Base-by-base conservation (phyloP, 148 eudicot species). In the Rheum nobile region DNA sequence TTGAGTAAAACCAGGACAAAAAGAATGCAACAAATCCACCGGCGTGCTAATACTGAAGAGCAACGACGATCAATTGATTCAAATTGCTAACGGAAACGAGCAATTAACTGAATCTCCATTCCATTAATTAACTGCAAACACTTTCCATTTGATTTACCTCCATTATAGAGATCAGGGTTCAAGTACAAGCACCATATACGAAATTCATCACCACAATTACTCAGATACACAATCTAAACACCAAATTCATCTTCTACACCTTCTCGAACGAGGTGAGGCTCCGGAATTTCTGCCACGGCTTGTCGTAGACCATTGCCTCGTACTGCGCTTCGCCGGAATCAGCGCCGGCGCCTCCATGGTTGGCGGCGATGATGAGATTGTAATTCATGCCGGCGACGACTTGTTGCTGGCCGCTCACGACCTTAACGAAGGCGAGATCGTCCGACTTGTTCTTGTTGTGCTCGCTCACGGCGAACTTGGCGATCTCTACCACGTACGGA, bases 351-450 rank as follows among this genome's bases (percentile, higher is more conserved):
- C 67, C n/a, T n/a, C n/a, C n/a, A n/a, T n/a, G n/a, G n/a, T n/a
- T 78, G 11, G 90, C 93, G 17, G 76, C 14, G 39, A 89, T 75
- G 6, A 54, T 39, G 0, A 89, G 79, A 26, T 73, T 71, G 75
- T 84, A 89, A 74, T 84, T 83, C 8, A 38, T 77, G 16, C 94
- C 94, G 4, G 88, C 72, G 2, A 85, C 91, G 35, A 81, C 91
- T 47, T 87, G 91, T 0, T 72, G 65, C 63, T 83, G 82, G 2
- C 85, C 94, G 34, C 50, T 74, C 1, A 83, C 50, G 34, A 84
- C 78, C 8, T 31, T 71, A 4, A n/a, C 72, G 63, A 47, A 76
- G 17, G 3, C 26, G 21, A 83, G 78, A 8, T 67, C 26, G n/a
- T 43, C 22, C 3, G 68, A 68, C 0, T 48, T 52, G 71, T 82